Evolutionary conservation across 495 filamentous ascomycete species (phyloP).

Genomic region (Alectoria sarmentosa): DNA sequence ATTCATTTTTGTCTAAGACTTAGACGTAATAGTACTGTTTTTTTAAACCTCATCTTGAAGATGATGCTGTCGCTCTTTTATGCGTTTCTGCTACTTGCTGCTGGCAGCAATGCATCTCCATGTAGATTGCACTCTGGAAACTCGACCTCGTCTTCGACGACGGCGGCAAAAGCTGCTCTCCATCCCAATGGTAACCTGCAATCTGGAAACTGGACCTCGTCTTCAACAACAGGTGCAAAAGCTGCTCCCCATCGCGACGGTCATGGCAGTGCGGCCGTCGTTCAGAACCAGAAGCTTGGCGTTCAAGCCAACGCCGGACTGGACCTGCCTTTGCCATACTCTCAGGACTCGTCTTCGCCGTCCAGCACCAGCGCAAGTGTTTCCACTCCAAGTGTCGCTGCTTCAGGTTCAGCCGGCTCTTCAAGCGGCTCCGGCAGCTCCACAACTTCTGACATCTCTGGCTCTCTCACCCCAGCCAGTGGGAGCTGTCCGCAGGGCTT

Average conservation of each 20-base stretch:
- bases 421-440: not conserved
- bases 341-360: not conserved
- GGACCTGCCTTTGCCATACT: not conserved
- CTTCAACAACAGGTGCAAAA: not conserved
- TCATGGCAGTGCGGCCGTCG: not conserved
- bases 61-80: slow-evolving; percentile 16
- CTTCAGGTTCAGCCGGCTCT: not conserved
- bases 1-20: not conserved
- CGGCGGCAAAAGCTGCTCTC: not conserved
- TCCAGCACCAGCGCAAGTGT: not conserved
- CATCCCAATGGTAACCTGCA: not conserved
- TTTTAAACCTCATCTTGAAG: slow-evolving; percentile 6
- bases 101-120: slow-evolving; percentile 19
- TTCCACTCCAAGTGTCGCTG: not conserved
- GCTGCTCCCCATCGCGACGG: not conserved
- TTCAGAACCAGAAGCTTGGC: not conserved
- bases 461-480: not conserved
- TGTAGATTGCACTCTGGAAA: slow-evolving; percentile 2
- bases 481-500: slow-evolving; percentile 20
- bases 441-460: not conserved
- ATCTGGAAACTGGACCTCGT: not conserved
- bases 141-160: not conserved
- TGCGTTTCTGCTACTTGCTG: slow-evolving; percentile 8
- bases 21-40: slow-evolving; percentile 4
- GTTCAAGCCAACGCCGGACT: not conserved